Percentiles rank a stretch among this genome's conserved stretches.
Conservation (phyloP, 257 asterid genomes). For the Salvia rosmarinus region DNA sequence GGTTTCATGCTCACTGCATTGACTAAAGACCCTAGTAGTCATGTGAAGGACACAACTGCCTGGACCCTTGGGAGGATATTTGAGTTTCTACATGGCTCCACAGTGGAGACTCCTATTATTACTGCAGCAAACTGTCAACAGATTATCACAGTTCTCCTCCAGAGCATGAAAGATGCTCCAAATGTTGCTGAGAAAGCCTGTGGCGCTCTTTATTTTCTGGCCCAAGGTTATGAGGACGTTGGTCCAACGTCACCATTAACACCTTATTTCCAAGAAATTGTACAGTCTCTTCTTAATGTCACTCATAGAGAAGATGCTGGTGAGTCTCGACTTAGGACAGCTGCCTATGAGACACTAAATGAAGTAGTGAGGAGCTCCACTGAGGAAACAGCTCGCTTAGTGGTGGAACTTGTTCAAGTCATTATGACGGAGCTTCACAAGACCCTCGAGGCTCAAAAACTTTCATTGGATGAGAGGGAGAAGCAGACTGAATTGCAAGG, state of each 20-base stretch:
- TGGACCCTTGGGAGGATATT: constrained; percentile 85
- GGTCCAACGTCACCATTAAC: constrained; percentile 65
- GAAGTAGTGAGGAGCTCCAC: constrained; percentile 84
- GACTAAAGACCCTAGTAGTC: constrained; percentile 71
- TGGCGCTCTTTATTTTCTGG: constrained; percentile 80
- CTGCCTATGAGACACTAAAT: constrained; percentile 79
- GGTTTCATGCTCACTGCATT: constrained; percentile 70
- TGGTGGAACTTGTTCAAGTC: constrained; percentile 64
- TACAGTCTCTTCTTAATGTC: constrained; percentile 65
- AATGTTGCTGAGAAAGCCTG: constrained; percentile 84
- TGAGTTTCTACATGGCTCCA: constrained; percentile 77
- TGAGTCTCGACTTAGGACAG: constrained; percentile 71
- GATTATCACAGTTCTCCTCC: constrained; percentile 66
- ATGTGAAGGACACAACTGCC: constrained; percentile 84
- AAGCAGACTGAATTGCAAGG: constrained; percentile 76
- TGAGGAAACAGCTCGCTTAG: constrained; percentile 71
- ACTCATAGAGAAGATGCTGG: constrained; percentile 81
- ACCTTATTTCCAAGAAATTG: constrained; percentile 73
- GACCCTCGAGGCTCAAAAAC: constrained; percentile 68
- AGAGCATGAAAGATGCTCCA: constrained; percentile 75
- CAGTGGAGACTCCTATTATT: constrained; percentile 61
- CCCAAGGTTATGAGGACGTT: constrained; percentile 71
- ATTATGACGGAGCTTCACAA: constrained; percentile 75
- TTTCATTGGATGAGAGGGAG: constrained; percentile 76
- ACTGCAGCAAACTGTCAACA: constrained; percentile 67